A percentile compares a stretch with the other conserved stretches of the same genome.
phyloP scores from a whole-genome alignment of 2,329 filamentous ascomycete genomes.

The Diplodia sapinea region DNA sequence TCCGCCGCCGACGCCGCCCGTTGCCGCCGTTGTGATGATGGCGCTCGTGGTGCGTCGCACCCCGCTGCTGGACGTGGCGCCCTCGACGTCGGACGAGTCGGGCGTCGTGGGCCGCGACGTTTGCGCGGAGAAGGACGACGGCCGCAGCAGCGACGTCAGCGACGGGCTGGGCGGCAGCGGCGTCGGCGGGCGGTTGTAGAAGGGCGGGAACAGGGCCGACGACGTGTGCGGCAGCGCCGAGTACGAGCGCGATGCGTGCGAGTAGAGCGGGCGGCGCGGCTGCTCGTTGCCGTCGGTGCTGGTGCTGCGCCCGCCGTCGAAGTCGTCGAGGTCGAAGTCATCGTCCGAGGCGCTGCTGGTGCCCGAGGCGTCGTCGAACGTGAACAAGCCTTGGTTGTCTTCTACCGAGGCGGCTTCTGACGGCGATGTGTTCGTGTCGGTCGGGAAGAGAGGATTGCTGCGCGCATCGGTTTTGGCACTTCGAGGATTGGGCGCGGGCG shows the following conservation, averaged over 20 bases:
- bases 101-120: conserved; percentile 82
- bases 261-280: conserved; percentile 47
- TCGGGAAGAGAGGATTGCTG: conserved; percentile 36
- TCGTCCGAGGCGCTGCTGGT: conserved; percentile 28
- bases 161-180: conserved; percentile 92
- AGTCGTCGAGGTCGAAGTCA: conserved; percentile 25
- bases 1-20: conserved; percentile 33
- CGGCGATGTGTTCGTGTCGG: conserved; percentile 36
- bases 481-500: conserved; percentile 32
- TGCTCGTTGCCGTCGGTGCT: conserved; percentile 28
- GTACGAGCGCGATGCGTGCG: conserved; percentile 52
- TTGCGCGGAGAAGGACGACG: conserved; percentile 59
- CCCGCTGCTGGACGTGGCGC: conserved; percentile 32
- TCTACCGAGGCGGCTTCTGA: conserved; percentile 49
- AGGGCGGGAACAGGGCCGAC: conserved; percentile 71
- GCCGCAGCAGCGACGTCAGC: conserved; percentile 85
- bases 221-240: conserved; percentile 50
- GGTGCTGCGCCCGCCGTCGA: conserved; percentile 22
- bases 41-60: conserved; percentile 35
- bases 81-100: conserved; percentile 85
- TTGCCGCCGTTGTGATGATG: conserved; percentile 31
- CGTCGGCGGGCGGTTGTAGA: conserved; percentile 96
- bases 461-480: conserved; percentile 31
- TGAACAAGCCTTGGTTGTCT: conserved; percentile 42
- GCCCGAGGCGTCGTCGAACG: conserved; percentile 36